Evolutionary conservation across 2,329 filamentous ascomycete genomes (phyloP), one percentile per base, ranked within the genome.

Genomic region (Trichoderma koningiopsis): DNA sequence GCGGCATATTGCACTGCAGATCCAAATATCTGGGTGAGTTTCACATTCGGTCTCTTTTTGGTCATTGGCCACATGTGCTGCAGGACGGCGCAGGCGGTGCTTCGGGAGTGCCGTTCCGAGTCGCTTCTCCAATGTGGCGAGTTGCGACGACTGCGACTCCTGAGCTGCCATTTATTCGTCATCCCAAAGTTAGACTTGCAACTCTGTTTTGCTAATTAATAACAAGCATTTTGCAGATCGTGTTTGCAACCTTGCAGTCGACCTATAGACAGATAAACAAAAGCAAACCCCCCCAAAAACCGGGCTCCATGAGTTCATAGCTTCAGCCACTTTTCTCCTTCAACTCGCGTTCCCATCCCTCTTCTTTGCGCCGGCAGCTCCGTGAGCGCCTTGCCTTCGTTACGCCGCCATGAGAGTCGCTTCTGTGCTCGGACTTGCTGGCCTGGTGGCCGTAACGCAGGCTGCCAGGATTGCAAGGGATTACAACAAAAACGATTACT

Each of bases 401-500:
- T 47, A 13, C 47, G 43, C 58, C 72, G 70, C 71, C 68, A 88
- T 88, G 86, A 88, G 83, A 80, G 73, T 83, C 72, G 76, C 81
- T 70, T 82, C 86, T 70, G 74, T 88, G 64, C 76, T 91, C 69
- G 82, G 85, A 78, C 81, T 88, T 61, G 78, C 84, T 67, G 82
- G 86, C 79, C 80, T 89, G 59, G 81, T 85, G 70, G 80, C 79
- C 70, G 75, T 85, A 76, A 79, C 84, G 71, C 80, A 83, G 69
- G 83, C 85, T 35, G 78, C 83, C 57, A 79, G 88, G 56, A 82
- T 84, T 61, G 82, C 85, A 72, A 91, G 92, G 74, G 87, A 96
- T 77, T 92, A 96, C 83, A 87, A 91, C 61, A 85, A 87, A 49
- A 89, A 94, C 80, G 95, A 99, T 80, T 98, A 97, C 82, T 97